Conservation (phyloP, 192 early-diverging fungal species). For the Backusella morwellensis region DNA sequence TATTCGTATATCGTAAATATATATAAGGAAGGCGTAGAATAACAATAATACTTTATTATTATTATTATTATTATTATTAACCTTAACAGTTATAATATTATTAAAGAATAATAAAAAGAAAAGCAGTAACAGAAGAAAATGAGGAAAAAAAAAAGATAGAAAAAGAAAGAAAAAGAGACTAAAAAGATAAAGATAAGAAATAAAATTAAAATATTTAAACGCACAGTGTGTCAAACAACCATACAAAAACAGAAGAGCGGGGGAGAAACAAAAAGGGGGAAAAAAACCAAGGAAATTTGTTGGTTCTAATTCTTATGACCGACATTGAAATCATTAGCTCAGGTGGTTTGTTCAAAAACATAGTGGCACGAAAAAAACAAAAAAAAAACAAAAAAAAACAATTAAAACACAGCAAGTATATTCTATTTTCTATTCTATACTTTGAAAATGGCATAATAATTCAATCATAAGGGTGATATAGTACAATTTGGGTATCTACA, state of each 20-base stretch:
- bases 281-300: constrained; percentile 3
- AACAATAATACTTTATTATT: neutral
- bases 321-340: no score
- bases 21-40: neutral
- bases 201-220: constrained; percentile 6
- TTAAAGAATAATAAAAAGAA: neutral
- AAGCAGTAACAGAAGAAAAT: neutral
- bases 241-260: neutral
- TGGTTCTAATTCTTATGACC: neutral
- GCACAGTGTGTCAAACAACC: neutral
- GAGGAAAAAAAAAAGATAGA: neutral
- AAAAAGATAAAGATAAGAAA: constrained; percentile 1
- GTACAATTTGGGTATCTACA: neutral
- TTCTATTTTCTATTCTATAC: neutral
- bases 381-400: neutral
- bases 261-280: neutral
- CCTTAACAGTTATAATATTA: neutral
- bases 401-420: neutral
- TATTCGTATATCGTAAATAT: neutral
- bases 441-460: neutral
- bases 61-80: neutral
- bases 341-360: no score
- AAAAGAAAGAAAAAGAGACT: neutral
- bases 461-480: neutral
- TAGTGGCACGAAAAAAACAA: neutral